These are phyloP conservation scores for Phaeodactylum tricornutum DNA, from an alignment of 108 stramenopile genomes.

Conservation along the genomic window DNA sequence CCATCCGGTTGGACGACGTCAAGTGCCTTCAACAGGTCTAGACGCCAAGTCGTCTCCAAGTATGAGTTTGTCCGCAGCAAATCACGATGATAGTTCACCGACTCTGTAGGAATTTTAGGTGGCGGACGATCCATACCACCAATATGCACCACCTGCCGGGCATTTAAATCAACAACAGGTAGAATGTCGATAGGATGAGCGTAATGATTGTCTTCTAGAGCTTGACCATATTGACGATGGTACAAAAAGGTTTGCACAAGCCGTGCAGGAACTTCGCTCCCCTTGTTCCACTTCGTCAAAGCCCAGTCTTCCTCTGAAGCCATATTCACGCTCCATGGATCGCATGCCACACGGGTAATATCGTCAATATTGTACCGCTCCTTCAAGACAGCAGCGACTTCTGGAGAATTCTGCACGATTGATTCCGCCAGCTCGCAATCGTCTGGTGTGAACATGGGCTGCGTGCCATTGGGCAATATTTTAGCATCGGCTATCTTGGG, in stretches of 20 bases:
- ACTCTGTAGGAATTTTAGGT: slow-evolving; percentile 23
- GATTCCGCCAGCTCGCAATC: slow-evolving; percentile 59
- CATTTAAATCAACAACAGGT: slow-evolving; percentile 52
- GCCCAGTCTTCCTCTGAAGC: slow-evolving; percentile 22
- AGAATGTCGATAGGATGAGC: slow-evolving; percentile 68
- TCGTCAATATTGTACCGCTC: slow-evolving; percentile 43
- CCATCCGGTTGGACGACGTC: slow-evolving; percentile 57
- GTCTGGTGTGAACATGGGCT: slow-evolving; percentile 63
- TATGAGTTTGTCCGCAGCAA: slow-evolving; percentile 41
- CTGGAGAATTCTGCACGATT: slow-evolving; percentile 29
- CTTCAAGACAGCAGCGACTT: slow-evolving; percentile 19
- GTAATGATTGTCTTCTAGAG: slow-evolving; percentile 54
- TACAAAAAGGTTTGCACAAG: slow-evolving; percentile 64
- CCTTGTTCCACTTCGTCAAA: slow-evolving; percentile 14
- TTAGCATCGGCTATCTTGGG: slow-evolving; percentile 9
- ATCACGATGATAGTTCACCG: slow-evolving; percentile 47
- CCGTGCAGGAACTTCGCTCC: slow-evolving; percentile 18
- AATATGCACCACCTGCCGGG: slow-evolving; percentile 32
- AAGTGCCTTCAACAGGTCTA: slow-evolving; percentile 23
- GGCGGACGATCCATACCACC: slow-evolving; percentile 35
- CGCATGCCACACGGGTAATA: slow-evolving; percentile 32
- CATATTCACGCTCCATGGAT: slow-evolving; percentile 62
- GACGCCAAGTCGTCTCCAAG: slow-evolving; percentile 22
- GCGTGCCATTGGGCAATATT: slow-evolving; percentile 27
- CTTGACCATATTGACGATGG: slow-evolving; percentile 31